Conservation (phyloP, 176 grass and related monocot species). For the Rhipidocladum racemiflorum region DNA sequence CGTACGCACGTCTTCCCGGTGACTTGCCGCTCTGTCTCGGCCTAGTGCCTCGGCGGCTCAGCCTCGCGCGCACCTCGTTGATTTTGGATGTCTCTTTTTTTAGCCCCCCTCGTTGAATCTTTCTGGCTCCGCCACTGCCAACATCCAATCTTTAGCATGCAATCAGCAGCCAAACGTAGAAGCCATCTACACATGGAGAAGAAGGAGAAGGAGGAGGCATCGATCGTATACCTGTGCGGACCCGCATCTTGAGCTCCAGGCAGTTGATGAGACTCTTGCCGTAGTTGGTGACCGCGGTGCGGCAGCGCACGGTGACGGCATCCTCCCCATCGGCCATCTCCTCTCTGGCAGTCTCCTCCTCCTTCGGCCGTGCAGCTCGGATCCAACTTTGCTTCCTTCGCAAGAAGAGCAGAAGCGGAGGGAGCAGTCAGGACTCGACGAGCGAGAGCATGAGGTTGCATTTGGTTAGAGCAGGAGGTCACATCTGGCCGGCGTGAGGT, state of each 20-base stretch:
- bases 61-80: too few relatives aligned
- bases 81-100: too few relatives aligned
- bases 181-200: neutral
- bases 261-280: conserved; percentile 85
- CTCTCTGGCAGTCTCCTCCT: neutral
- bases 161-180: neutral
- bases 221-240: conserved; percentile 49
- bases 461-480: too few relatives aligned
- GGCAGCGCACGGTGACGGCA: conserved; percentile 24
- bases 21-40: too few relatives aligned
- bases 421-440: neutral
- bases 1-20: too few relatives aligned
- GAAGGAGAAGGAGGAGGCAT: neutral
- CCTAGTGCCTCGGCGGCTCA: too few relatives aligned
- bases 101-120: too few relatives aligned
- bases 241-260: conserved; percentile 71
- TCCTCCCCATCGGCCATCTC: conserved; percentile 56
- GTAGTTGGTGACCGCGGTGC: conserved; percentile 46
- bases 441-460: too few relatives aligned
- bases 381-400: conserved; percentile 29
- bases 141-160: neutral
- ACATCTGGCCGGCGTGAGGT: too few relatives aligned
- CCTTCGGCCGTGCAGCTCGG: neutral
- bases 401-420: conserved; percentile 16
- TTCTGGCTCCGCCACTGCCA: too few relatives aligned